phyloP scores from a whole-genome alignment of 345 rosid genomes.

The Streptanthus diversifolius region DNA sequence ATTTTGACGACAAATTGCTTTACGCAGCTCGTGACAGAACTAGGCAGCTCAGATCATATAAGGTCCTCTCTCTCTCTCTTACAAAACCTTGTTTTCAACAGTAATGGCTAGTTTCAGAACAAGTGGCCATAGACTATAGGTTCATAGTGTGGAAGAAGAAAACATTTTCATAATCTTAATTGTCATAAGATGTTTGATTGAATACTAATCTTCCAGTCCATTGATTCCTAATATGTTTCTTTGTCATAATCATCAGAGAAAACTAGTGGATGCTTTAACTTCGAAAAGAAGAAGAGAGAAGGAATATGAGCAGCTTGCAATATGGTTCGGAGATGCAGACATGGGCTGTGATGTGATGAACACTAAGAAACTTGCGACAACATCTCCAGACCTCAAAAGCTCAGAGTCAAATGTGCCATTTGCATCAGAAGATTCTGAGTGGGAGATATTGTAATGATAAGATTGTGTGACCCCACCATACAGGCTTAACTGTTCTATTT shows the following conservation, averaged over 20 bases:
- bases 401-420: constrained; percentile 23
- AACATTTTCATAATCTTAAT: not conserved
- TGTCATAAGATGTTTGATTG: not conserved
- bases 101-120: not conserved
- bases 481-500: not conserved
- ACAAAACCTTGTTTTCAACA: not conserved
- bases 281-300: constrained; percentile 53
- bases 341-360: constrained; percentile 33
- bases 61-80: constrained; percentile 41
- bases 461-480: not conserved
- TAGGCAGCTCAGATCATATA: constrained; percentile 52
- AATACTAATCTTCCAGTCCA: not conserved
- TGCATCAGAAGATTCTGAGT: constrained; percentile 48
- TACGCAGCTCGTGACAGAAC: constrained; percentile 47
- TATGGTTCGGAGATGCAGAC: constrained; percentile 68
- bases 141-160: not conserved
- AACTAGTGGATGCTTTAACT: constrained; percentile 58
- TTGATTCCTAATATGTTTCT: constrained; percentile 9
- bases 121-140: not conserved
- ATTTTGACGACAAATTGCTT: constrained; percentile 44
- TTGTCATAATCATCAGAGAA: constrained; percentile 42
- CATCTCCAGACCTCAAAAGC: constrained; percentile 16
- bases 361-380: constrained; percentile 8
- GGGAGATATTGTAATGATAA: constrained; percentile 58
- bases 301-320: constrained; percentile 77